Conservation (phyloP, 371 early-diverging fungal species). For the Choanephora cucurbitarum region DNA sequence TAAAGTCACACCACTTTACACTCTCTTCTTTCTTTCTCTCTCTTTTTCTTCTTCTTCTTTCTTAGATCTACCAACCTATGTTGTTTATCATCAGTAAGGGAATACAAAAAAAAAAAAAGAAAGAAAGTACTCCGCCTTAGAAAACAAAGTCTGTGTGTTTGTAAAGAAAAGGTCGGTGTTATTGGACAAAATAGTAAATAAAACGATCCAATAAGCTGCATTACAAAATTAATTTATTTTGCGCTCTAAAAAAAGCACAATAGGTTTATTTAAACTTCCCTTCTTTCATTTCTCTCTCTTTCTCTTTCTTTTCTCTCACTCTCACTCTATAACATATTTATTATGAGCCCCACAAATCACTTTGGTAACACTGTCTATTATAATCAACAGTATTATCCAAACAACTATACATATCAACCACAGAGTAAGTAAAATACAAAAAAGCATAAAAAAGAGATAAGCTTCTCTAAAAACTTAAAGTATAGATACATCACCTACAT, state of each 20-base stretch:
- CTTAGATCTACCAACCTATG: too few species aligned
- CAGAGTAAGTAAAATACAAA: constrained; percentile 3
- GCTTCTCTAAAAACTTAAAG: too few species aligned
- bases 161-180: constrained; percentile 10
- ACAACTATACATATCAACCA: constrained; percentile 1
- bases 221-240: constrained; percentile 7
- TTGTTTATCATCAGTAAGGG: too few species aligned
- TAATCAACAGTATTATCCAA: constrained; percentile 13
- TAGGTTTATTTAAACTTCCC: constrained; percentile 8
- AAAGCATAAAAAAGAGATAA: too few species aligned
- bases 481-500: constrained; percentile 5
- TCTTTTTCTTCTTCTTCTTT: too few species aligned
- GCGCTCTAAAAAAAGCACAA: constrained; percentile 12
- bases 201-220: constrained; percentile 5
- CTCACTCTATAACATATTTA: too few species aligned
- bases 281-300: neutral
- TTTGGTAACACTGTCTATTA: constrained; percentile 20
- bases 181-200: constrained; percentile 21
- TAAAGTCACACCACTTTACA: too few species aligned
- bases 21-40: too few species aligned
- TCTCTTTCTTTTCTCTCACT: constrained; percentile 5
- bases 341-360: constrained; percentile 21
- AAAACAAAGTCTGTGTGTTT: neutral
- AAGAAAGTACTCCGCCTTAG: neutral
- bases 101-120: neutral